phyloP scores from a whole-genome alignment of 2,329 filamentous ascomycete genomes.

The Acarospora socialis region DNA sequence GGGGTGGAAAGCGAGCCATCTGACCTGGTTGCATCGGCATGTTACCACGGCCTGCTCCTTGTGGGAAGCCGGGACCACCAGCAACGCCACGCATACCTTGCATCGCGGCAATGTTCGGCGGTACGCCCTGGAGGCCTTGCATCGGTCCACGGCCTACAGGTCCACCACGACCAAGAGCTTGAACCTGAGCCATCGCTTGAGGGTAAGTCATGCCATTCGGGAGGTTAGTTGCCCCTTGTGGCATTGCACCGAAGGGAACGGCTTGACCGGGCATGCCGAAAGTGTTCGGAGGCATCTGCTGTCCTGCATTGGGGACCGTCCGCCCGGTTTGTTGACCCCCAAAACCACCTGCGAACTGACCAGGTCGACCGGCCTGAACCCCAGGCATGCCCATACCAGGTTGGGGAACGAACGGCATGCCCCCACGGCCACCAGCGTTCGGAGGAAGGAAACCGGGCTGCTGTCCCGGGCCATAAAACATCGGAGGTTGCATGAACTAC shows the following conservation, averaged over 20 bases:
- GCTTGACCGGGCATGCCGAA: slow-evolving; percentile 66
- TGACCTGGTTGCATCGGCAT: slow-evolving; percentile 27
- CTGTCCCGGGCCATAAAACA: slow-evolving; percentile 75
- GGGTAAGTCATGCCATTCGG: slow-evolving; percentile 70
- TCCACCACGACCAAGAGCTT: slow-evolving; percentile 53
- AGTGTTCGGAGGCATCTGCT: slow-evolving; percentile 76
- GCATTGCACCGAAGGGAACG: slow-evolving; percentile 44
- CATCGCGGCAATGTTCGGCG: slow-evolving; percentile 49
- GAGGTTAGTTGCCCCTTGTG: slow-evolving; percentile 41
- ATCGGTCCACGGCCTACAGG: slow-evolving; percentile 53
- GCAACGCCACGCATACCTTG: slow-evolving; percentile 30
- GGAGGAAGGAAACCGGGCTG: slow-evolving; percentile 41
- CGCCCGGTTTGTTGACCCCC: slow-evolving; percentile 75
- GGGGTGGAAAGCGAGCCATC: slow-evolving; percentile 27
- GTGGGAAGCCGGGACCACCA: slow-evolving; percentile 27
- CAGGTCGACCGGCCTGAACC: slow-evolving; percentile 67
- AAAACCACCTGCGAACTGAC: slow-evolving; percentile 71
- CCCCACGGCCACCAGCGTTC: slow-evolving; percentile 38
- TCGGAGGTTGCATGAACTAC: slow-evolving; percentile 74
- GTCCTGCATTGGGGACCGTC: slow-evolving; percentile 57
- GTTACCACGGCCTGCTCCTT: slow-evolving; percentile 26
- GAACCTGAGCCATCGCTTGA: slow-evolving; percentile 68
- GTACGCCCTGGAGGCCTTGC: slow-evolving; percentile 54
- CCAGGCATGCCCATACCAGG: slow-evolving; percentile 45
- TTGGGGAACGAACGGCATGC: slow-evolving; percentile 46